Evolutionary conservation across 2,329 filamentous ascomycete genomes (phyloP), one percentile per base, ranked within the genome.

Genomic region (Calonectria henricotiae): DNA sequence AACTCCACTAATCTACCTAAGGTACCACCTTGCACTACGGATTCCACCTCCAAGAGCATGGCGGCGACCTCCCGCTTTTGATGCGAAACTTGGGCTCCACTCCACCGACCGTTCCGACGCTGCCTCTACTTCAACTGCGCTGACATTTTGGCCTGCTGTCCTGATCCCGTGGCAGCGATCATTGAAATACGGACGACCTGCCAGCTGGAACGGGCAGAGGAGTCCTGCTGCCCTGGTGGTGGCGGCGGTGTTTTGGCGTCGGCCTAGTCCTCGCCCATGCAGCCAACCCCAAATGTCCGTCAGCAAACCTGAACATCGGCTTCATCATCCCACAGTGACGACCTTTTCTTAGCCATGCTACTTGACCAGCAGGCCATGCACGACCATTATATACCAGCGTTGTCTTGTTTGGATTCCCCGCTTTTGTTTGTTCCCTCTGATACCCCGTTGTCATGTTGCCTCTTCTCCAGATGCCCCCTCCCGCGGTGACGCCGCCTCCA

Each of bases 391-490:
- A 71, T 69, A 68, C 71, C 74, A 76, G 74, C 77, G 67, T 75
- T 70, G 67, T 79, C 76, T 63, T 69, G 72, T 72, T 81, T 76
- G 73, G 71, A 73, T 75, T 76, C 69, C 68, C 67, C 71, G 72
- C 76, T 72, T 73, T 74, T 74, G 67, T 63, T 75, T 74, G 58
- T 68, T 76, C 65, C 70, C 72, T 70, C 54, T 73, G 69, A 77
- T 77, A 78, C 73, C 76, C 75, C 68, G 66, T 73, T 74, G 77
- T 77, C 76, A 88, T 88, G 86, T 82, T 88, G 71, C 86, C 87
- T 73, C 82, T 86, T 72, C 80, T 88, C 69, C 87, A 89, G 78
- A 85, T 84, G 83, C 85, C 86, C 84, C 86, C 82, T 79, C 82
- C 80, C 75, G 82, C 83, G 84, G 85, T 87, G 85, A 86, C 83